Conservation (phyloP, 2,329 filamentous ascomycete genomes). For the Fusarium verrucosum region DNA sequence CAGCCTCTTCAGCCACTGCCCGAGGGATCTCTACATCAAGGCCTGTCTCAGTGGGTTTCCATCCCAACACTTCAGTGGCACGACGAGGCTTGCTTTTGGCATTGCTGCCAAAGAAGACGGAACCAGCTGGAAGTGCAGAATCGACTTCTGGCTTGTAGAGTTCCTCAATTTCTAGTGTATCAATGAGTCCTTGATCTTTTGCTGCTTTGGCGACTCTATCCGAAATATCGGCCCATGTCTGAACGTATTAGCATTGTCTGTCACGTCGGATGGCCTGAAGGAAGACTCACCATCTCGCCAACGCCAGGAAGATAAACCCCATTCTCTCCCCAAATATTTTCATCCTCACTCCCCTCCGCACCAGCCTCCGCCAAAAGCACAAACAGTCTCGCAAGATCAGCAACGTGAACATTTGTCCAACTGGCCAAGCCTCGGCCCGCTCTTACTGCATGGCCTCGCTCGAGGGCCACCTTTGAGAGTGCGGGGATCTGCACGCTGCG, state of each 20-base stretch:
- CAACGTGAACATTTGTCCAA: conserved; percentile 52
- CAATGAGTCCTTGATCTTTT: conserved; percentile 39
- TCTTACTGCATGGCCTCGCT: conserved; percentile 46
- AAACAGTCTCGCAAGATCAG: conserved; percentile 47
- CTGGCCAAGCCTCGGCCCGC: conserved; percentile 48
- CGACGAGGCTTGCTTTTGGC: conserved; percentile 62
- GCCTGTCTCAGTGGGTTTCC: conserved; percentile 60
- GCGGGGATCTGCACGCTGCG: conserved; percentile 55
- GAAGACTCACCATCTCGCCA: conserved; percentile 43
- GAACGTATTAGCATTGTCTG: neutral
- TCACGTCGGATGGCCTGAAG: rapidly evolving
- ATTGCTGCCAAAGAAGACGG: conserved; percentile 65
- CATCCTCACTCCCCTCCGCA: conserved; percentile 27
- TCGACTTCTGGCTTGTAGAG: conserved; percentile 55
- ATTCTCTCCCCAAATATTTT: conserved; percentile 50
- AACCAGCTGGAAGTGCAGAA: conserved; percentile 54
- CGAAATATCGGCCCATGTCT: conserved; percentile 48
- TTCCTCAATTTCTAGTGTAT: conserved; percentile 42
- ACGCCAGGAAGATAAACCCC: conserved; percentile 50
- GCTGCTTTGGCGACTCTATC: conserved; percentile 43
- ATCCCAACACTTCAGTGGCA: conserved; percentile 62
- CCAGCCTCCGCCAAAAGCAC: conserved; percentile 46
- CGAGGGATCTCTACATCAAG: conserved; percentile 55
- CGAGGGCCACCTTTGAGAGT: conserved; percentile 47
- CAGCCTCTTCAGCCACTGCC: conserved; percentile 41